A percentile compares a stretch with the other conserved stretches of the same genome.
Evolutionary conservation across 108 stramenopile species (phyloP).

Genomic region (Hondaea fermentalgiana): DNA sequence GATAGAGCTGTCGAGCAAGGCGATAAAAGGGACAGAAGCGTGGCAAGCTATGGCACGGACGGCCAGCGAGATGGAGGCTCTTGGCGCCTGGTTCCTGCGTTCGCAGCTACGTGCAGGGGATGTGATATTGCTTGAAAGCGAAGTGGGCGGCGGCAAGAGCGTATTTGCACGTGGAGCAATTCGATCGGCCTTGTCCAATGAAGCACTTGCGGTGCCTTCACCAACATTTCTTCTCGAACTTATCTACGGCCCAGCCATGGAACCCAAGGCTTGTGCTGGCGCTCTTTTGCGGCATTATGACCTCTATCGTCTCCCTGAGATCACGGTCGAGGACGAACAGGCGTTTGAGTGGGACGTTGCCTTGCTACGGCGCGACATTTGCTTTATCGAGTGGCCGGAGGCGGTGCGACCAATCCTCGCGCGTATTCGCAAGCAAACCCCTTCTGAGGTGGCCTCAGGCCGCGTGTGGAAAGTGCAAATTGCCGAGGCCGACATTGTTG

Average conservation of each 20-base stretch:
- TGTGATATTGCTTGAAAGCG: background rate
- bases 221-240: background rate
- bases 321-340: background rate
- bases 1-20: too few species aligned
- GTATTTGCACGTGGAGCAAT: background rate
- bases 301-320: background rate
- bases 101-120: background rate
- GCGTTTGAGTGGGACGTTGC: background rate
- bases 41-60: background rate
- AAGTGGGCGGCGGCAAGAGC: conserved; percentile 1
- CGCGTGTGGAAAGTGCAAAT: too few species aligned
- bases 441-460: too few species aligned
- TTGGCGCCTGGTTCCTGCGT: background rate
- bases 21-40: too few species aligned
- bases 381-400: background rate
- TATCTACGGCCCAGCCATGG: background rate
- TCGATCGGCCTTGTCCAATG: background rate
- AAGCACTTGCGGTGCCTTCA: background rate
- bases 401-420: background rate
- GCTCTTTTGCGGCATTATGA: background rate
- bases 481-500: too few species aligned
- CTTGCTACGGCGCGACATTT: background rate
- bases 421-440: too few species aligned
- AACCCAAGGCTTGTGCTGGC: background rate
- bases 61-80: background rate